Evolutionary conservation across 306 rosid genomes (phyloP).

Genomic region (Boehmeria nivea): DNA sequence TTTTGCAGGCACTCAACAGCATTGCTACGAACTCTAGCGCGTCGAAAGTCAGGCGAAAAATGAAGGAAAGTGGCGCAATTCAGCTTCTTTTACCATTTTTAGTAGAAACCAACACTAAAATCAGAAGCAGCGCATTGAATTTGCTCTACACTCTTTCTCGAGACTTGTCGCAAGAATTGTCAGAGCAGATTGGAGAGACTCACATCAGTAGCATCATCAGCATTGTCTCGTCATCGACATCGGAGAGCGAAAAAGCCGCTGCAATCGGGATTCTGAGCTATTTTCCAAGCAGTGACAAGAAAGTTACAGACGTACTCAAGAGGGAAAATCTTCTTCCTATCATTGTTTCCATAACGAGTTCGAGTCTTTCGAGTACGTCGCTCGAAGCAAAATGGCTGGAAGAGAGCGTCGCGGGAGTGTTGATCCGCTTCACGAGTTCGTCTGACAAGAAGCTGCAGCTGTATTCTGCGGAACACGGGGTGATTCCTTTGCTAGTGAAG

Average conservation of each 20-base stretch:
- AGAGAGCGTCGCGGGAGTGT: conserved; percentile 46
- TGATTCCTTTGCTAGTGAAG: conserved; percentile 69
- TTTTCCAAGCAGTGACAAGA: conserved; percentile 59
- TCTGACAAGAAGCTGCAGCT: conserved; percentile 70
- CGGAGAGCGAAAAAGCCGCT: conserved; percentile 47
- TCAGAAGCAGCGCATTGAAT: conserved; percentile 46
- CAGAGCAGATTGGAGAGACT: conserved; percentile 61
- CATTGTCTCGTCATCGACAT: conserved; percentile 47
- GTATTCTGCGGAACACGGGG: conserved; percentile 65
- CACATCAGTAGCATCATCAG: conserved; percentile 37
- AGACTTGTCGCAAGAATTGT: conserved; percentile 58
- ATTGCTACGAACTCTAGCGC: conserved; percentile 67
- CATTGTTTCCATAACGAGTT: conserved; percentile 43
- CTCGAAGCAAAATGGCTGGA: conserved; percentile 24
- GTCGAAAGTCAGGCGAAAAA: conserved; percentile 49
- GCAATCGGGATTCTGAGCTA: conserved; percentile 70
- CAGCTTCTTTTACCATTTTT: conserved; percentile 72
- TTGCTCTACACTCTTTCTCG: conserved; percentile 64
- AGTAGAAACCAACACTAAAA: conserved; percentile 46
- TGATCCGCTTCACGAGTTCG: conserved; percentile 65
- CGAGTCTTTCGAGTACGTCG: conserved; percentile 35
- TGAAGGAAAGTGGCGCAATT: conserved; percentile 74
- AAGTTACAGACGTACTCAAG: conserved; percentile 52
- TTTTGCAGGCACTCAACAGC: conserved; percentile 73
- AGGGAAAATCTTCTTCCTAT: conserved; percentile 49